These are phyloP conservation scores for Luffa aegyptiaca DNA, from an alignment of 306 rosid species.

Conservation along the genomic window DNA sequence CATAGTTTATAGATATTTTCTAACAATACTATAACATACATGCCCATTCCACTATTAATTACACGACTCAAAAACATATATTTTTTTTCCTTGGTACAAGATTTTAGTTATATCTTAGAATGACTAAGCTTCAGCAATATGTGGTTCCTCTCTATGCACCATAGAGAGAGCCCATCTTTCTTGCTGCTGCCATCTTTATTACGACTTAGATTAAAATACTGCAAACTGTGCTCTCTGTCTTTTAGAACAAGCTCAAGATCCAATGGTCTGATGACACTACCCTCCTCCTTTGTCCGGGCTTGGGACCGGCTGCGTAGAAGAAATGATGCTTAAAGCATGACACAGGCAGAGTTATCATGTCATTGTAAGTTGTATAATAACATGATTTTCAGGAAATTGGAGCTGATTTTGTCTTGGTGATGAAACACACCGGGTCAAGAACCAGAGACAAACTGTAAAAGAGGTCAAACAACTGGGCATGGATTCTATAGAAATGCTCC, in stretches of 20 bases:
- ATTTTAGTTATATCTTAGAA: neutral
- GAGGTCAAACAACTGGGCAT: neutral
- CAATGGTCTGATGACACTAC: constrained; percentile 3
- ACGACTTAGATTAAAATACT: neutral
- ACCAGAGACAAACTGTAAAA: neutral
- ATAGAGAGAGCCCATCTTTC: neutral
- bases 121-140: neutral
- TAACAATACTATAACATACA: neutral
- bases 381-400: constrained; percentile 4
- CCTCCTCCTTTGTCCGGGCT: constrained; percentile 24
- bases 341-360: constrained; percentile 22
- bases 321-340: neutral
- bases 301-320: constrained; percentile 21
- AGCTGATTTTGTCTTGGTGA: neutral
- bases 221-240: neutral
- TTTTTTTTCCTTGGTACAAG: neutral
- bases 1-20: neutral
- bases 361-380: neutral
- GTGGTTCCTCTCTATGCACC: neutral
- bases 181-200: neutral
- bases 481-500: neutral
- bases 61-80: neutral
- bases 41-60: neutral
- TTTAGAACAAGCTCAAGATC: neutral
- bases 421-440: neutral